Percentiles rank a stretch among this genome's conserved stretches.
phyloP scores from a whole-genome alignment of 805 yeast genomes.

The Candida corydali region DNA sequence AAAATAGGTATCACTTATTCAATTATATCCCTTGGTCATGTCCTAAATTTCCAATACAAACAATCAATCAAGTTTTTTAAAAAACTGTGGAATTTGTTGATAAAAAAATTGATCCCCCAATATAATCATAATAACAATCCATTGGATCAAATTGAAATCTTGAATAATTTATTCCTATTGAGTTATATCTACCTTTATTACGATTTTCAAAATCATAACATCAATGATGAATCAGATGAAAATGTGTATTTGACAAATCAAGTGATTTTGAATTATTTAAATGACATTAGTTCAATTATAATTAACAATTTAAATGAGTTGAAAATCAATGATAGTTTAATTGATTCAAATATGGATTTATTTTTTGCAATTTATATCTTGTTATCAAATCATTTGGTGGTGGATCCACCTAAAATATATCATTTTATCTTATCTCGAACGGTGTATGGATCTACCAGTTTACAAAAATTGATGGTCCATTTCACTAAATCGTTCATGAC shows the following conservation, averaged over 20 bases:
- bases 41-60: slow-evolving; percentile 19
- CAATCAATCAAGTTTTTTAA: slow-evolving; percentile 38
- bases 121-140: slow-evolving; percentile 25
- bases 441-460: slow-evolving; percentile 10
- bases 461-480: slow-evolving; percentile 18
- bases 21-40: slow-evolving; percentile 42
- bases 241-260: slow-evolving; percentile 36
- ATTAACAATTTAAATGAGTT: slow-evolving; percentile 28
- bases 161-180: slow-evolving; percentile 43
- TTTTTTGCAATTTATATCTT: slow-evolving; percentile 49
- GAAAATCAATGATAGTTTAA: slow-evolving; percentile 15
- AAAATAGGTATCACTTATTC: slow-evolving; percentile 39
- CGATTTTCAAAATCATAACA: slow-evolving; percentile 22
- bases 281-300: slow-evolving; percentile 43
- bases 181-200: slow-evolving; percentile 40
- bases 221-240: slow-evolving; percentile 1
- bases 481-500: slow-evolving; percentile 21
- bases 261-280: slow-evolving; percentile 45
- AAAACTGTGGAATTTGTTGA: slow-evolving; percentile 42
- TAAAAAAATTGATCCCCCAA: slow-evolving; percentile 30
- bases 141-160: slow-evolving; percentile 32
- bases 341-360: slow-evolving; percentile 27
- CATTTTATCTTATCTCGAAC: slow-evolving; percentile 16
- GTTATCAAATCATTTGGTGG: slow-evolving; percentile 40
- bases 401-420: slow-evolving; percentile 38